phyloP scores from a whole-genome alignment of 2,329 filamentous ascomycete species.

The Fusarium solani-melongenae region DNA sequence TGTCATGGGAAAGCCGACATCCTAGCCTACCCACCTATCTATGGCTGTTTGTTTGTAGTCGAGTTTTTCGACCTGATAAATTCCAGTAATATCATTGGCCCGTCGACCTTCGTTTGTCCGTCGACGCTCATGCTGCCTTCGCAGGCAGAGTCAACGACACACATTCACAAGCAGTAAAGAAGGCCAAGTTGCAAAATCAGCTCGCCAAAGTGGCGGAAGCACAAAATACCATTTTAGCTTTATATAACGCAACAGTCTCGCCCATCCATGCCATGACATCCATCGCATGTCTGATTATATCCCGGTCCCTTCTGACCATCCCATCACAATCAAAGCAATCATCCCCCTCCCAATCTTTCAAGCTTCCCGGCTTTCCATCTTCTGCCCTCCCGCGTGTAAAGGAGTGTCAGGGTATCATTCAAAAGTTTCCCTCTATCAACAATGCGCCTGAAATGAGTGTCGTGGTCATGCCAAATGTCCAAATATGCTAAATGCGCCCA shows the following conservation, averaged over 20 bases:
- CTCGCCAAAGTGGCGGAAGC: constrained; percentile 18
- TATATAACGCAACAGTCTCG: constrained; percentile 1
- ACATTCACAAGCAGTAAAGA: neutral
- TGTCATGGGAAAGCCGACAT: too few species aligned
- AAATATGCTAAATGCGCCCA: constrained; percentile 9
- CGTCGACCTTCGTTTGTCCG: too few species aligned
- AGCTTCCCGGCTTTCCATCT: neutral
- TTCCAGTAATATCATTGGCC: neutral
- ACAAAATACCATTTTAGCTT: constrained; percentile 20
- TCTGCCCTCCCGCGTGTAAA: constrained; percentile 20
- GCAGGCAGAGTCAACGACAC: neutral
- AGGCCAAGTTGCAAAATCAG: constrained; percentile 11
- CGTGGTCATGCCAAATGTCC: constrained; percentile 28
- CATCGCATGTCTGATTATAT: constrained; percentile 13
- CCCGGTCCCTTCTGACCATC: neutral
- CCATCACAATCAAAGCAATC: neutral
- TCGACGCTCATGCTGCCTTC: neutral
- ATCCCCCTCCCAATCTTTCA: neutral
- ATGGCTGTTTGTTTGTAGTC: too few species aligned
- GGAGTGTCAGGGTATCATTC: constrained; percentile 42
- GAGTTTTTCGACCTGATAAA: too few species aligned
- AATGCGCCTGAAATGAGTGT: constrained; percentile 42
- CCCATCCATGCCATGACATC: neutral
- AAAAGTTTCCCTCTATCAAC: constrained; percentile 22
- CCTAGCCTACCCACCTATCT: too few species aligned